A percentile compares a stretch with the other conserved stretches of the same genome.
Conservation (phyloP, 768 basidiomycete genomes). For the Rubroboletus pulcherrimus region DNA sequence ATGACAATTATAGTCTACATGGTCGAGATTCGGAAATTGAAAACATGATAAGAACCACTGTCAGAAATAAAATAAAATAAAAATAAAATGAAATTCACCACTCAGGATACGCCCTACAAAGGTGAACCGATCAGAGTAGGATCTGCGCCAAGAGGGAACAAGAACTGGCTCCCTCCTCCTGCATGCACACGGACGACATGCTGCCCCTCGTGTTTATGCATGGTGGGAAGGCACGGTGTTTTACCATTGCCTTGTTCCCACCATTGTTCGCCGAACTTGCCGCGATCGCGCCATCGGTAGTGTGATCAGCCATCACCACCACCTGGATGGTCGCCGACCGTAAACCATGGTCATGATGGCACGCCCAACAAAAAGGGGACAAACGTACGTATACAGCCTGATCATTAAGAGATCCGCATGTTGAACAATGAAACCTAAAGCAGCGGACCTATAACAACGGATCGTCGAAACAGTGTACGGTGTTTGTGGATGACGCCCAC, state of each 20-base stretch:
- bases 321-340: constrained; percentile 19
- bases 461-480: constrained; percentile 58
- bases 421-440: constrained; percentile 56
- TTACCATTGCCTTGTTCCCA: constrained; percentile 12
- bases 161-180: not conserved
- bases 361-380: not conserved
- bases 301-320: constrained; percentile 5
- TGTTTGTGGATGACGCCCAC: constrained; percentile 53
- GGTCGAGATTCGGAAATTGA: constrained; percentile 26
- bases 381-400: constrained; percentile 48
- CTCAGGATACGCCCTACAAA: not conserved
- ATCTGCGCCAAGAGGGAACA: constrained; percentile 8
- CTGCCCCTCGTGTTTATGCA: constrained; percentile 12
- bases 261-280: constrained; percentile 3
- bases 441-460: constrained; percentile 56
- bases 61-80: constrained; percentile 1
- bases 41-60: constrained; percentile 1
- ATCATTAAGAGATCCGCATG: constrained; percentile 58
- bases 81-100: constrained; percentile 3
- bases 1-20: constrained; percentile 5
- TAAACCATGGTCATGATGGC: constrained; percentile 29
- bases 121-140: constrained; percentile 14
- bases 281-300: constrained; percentile 3
- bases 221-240: constrained; percentile 24
- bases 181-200: constrained; percentile 14